Evolutionary conservation across 306 rosid species (phyloP), one percentile per base, ranked within the genome.

Genomic region (Rubus parviflorus): DNA sequence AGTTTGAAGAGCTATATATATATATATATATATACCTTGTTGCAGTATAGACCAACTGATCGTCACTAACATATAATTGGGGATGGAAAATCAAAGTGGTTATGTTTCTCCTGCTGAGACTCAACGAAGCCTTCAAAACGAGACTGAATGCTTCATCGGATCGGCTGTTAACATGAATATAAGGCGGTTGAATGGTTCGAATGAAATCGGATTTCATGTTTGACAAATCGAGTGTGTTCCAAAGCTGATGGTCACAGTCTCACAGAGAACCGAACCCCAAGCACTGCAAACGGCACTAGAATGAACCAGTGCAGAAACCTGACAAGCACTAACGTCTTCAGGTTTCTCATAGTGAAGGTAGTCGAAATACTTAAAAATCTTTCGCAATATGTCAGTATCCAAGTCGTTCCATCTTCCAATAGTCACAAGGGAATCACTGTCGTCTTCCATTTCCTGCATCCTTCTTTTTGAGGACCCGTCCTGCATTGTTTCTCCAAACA

Each of bases 211-310:
- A 86, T 68, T 65, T 85, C 81, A 91, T 47, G 83, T 69, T 86
- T 10, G 97, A 89, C 74, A 91, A 82, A 83, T 91, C 94, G 13
- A 91, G 92, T 20, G 87, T 86, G 73, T 75, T 83, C 91, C 92
- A 91, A 69, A 86, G 84, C 79, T 83, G 80, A 22, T 88, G 90
- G 83, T 91, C 97, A 45, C 88, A 58, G 42, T 1, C 41, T 12
- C 16, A 6, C 10, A 87, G 58, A 86, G 81, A 70, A 83, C 89
- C 83, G 75, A 64, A 37, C 89, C 88, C 92, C 90, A 88, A 5
- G 90, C 73, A 14, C 90, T 82, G 72, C 92, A 89, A 61, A 91
- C 97, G 56, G 82, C 88, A 54, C 67, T 56, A 17, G 9, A 22
- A 16, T 23, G 64, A n/a, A 73, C 63, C 38, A 12, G 41, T 2